A percentile compares a stretch with the other conserved stretches of the same genome.
phyloP scores from a whole-genome alignment of 805 yeast genomes.

The Sungouiella thailandica region DNA sequence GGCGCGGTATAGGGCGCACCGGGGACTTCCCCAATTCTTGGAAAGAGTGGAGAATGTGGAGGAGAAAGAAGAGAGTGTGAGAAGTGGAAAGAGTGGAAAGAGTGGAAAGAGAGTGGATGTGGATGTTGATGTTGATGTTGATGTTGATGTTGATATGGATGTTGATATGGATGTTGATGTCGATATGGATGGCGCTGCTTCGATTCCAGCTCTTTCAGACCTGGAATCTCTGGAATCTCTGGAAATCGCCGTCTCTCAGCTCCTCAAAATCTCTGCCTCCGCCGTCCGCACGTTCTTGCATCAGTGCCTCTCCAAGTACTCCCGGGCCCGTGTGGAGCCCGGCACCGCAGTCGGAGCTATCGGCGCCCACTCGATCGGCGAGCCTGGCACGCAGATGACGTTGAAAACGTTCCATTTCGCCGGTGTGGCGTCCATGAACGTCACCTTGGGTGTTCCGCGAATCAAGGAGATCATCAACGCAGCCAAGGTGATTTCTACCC shows the following conservation, averaged over 20 bases:
- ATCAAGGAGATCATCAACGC: slow-evolving; percentile 97
- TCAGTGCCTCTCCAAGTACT: slow-evolving; percentile 76
- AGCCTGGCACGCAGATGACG: slow-evolving; percentile 98
- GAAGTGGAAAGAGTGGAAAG: too few species aligned
- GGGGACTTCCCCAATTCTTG: slow-evolving; percentile 44
- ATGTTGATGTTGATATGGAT: slow-evolving; percentile 26
- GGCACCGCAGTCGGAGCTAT: slow-evolving; percentile 99
- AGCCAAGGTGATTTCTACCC: slow-evolving; percentile 90
- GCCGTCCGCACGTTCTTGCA: slow-evolving; percentile 64
- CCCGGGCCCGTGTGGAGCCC: slow-evolving; percentile 91
- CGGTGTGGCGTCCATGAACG: slow-evolving; percentile 95
- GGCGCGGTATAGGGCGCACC: slow-evolving; percentile 50
- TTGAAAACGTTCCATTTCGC: slow-evolving; percentile 97
- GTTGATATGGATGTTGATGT: slow-evolving; percentile 18
- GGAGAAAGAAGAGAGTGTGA: too few species aligned
- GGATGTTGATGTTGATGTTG: slow-evolving; percentile 36
- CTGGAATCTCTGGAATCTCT: too few species aligned
- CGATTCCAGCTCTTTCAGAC: too few species aligned
- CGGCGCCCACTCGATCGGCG: slow-evolving; percentile 98
- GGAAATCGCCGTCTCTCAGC: slow-evolving; percentile 62
- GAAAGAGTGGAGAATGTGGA: slow-evolving; percentile 24
- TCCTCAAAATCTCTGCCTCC: slow-evolving; percentile 58
- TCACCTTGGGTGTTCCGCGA: slow-evolving; percentile 96
- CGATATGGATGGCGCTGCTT: slow-evolving; percentile 25
- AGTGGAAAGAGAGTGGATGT: too few species aligned